A percentile compares a stretch with the other conserved stretches of the same genome.
Conservation (phyloP, 768 basidiomycete species). For the Thelephora ganbajun region DNA sequence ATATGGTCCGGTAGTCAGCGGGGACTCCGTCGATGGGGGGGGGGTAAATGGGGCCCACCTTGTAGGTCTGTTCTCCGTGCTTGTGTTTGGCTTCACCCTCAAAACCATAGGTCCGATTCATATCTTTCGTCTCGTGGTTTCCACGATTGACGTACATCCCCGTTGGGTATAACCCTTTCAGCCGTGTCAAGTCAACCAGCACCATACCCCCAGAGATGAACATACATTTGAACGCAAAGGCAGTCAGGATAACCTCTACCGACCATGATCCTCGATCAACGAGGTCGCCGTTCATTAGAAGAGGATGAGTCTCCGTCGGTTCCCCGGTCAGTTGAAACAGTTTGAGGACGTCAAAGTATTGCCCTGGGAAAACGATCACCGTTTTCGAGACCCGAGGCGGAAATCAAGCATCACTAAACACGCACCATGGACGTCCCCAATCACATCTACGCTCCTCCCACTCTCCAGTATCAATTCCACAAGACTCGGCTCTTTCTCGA, state of each 20-base stretch:
- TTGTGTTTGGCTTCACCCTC: constrained; percentile 96
- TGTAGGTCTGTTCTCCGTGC: constrained; percentile 90
- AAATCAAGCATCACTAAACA: not conserved
- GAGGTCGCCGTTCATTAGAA: constrained; percentile 90
- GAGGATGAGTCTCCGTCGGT: constrained; percentile 72
- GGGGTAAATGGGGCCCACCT: constrained; percentile 28
- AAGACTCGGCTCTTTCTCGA: constrained; percentile 68
- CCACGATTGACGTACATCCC: constrained; percentile 90
- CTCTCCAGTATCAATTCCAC: constrained; percentile 64
- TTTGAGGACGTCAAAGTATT: constrained; percentile 90
- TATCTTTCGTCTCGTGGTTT: constrained; percentile 94
- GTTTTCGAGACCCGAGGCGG: constrained; percentile 1
- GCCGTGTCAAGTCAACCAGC: constrained; percentile 5
- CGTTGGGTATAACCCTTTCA: constrained; percentile 80
- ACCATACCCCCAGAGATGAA: constrained; percentile 4
- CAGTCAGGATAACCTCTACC: constrained; percentile 81
- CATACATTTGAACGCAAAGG: constrained; percentile 92
- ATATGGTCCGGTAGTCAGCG: constrained; percentile 3
- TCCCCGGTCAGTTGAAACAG: constrained; percentile 75
- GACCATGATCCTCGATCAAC: constrained; percentile 97
- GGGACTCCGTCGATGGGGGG: not conserved
- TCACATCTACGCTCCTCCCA: constrained; percentile 79
- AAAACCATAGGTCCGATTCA: constrained; percentile 91
- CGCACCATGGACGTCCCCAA: constrained; percentile 90
- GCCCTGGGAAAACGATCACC: constrained; percentile 36